A percentile compares a stretch with the other conserved stretches of the same genome.
Evolutionary conservation across 2,329 filamentous ascomycete genomes (phyloP).

Genomic region (Neoascochyta sp.): DNA sequence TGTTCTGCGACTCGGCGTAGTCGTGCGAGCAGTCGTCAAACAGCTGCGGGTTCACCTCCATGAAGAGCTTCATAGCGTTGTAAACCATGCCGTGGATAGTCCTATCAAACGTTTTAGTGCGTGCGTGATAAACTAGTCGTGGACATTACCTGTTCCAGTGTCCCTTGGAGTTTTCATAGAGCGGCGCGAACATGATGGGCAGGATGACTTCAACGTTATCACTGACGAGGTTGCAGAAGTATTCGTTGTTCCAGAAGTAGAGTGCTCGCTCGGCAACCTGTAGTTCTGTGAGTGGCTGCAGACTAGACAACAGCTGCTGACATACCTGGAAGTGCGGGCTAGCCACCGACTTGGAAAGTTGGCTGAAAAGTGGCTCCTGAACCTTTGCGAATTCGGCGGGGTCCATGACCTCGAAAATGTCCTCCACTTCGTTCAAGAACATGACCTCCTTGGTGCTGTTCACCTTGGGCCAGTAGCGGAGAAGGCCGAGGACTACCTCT

Average conservation of each 20-base stretch:
- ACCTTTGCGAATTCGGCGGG: constrained; percentile 98
- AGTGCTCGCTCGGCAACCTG: constrained; percentile 89
- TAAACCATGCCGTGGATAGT: constrained; percentile 99
- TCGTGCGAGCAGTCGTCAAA: constrained; percentile 99
- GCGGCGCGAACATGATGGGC: constrained; percentile 97
- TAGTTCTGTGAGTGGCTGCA: constrained; percentile 1
- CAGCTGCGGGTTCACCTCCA: constrained; percentile 98
- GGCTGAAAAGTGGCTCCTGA: constrained; percentile 94
- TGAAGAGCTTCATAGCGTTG: constrained; percentile 99
- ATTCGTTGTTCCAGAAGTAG: constrained; percentile 99
- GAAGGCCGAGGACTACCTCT: constrained; percentile 90
- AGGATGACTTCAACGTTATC: constrained; percentile 98
- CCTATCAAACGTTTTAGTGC: constrained; percentile 47
- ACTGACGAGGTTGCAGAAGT: constrained; percentile 98
- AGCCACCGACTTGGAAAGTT: constrained; percentile 94
- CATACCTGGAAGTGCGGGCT: constrained; percentile 91
- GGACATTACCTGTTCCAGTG: constrained; percentile 89
- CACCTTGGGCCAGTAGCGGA: constrained; percentile 98
- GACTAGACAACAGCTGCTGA: neutral
- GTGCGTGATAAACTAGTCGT: too few species aligned
- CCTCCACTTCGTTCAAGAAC: constrained; percentile 98
- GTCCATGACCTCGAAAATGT: constrained; percentile 99
- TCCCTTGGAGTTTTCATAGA: constrained; percentile 98
- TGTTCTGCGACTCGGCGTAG: constrained; percentile 95
- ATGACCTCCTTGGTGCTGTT: constrained; percentile 99